phyloP scores from a whole-genome alignment of 2,329 filamentous ascomycete species.

The Monilinia polystroma region DNA sequence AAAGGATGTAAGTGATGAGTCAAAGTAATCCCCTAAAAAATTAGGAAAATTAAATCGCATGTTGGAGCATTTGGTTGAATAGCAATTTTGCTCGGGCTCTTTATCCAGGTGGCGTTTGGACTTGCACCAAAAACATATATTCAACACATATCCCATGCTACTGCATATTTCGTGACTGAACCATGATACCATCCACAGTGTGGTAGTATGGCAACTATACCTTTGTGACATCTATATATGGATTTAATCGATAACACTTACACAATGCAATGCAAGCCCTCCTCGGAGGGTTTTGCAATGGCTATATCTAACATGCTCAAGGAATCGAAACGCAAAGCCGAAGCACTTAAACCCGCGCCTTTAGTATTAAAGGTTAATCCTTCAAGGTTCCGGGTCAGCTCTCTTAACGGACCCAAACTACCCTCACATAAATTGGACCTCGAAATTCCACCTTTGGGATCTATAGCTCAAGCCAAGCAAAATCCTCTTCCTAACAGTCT shows the following conservation, averaged over 20 bases:
- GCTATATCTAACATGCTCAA: conserved; percentile 14
- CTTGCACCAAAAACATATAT: not conserved
- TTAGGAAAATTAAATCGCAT: conserved; percentile 3
- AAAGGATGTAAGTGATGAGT: conserved; percentile 34
- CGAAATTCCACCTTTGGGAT: not conserved
- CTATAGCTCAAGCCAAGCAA: not conserved
- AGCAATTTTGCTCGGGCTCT: conserved; percentile 22
- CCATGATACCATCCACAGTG: conserved; percentile 16
- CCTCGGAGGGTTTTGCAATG: too few species aligned
- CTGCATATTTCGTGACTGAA: not conserved
- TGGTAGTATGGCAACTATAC: conserved; percentile 5
- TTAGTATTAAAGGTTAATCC: conserved; percentile 18
- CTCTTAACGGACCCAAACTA: not conserved
- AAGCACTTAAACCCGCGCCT: conserved; percentile 46
- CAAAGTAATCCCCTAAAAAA: conserved; percentile 18
- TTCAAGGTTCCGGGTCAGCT: conserved; percentile 7
- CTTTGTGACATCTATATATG: not conserved
- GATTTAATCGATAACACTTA: not conserved
- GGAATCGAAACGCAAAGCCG: conserved; percentile 40
- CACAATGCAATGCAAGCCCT: not conserved
- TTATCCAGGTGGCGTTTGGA: conserved; percentile 22
- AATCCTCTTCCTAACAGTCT: not conserved
- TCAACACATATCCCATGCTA: not conserved
- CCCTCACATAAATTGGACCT: not conserved
- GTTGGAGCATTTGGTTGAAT: not conserved